A percentile compares a stretch with the other conserved stretches of the same genome.
Evolutionary conservation across 257 asterid genomes (phyloP).

Genomic region (Mitragyna speciosa): DNA sequence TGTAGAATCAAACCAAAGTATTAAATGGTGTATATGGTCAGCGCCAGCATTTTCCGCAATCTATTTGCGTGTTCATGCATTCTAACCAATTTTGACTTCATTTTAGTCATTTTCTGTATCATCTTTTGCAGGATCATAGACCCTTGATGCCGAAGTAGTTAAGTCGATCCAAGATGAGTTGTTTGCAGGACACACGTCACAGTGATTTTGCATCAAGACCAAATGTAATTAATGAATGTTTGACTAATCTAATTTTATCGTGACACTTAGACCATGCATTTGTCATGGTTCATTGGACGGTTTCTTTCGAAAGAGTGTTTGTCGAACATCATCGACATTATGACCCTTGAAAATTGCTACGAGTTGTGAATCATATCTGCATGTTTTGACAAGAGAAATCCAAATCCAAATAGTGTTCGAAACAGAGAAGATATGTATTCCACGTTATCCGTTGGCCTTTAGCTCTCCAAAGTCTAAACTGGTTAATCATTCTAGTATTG

Average conservation of each 20-base stretch:
- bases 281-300: neutral
- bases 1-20: neutral
- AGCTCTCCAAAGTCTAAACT: too few species aligned
- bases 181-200: neutral
- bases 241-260: neutral
- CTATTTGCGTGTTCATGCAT: neutral
- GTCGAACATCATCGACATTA: neutral
- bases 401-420: too few species aligned
- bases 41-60: neutral
- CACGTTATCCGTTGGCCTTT: too few species aligned
- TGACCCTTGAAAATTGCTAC: neutral
- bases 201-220: neutral
- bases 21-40: constrained; percentile 9
- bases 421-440: too few species aligned
- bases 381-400: neutral
- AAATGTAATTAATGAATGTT: neutral
- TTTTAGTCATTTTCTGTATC: neutral
- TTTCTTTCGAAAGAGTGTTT: neutral
- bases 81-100: neutral
- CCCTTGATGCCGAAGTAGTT: constrained; percentile 1
- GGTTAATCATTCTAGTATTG: too few species aligned
- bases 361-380: neutral
- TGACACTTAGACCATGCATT: neutral
- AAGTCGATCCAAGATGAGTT: neutral
- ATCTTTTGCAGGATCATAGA: neutral